These are phyloP conservation scores for Cryphonectria nitschkei DNA, from an alignment of 2,329 filamentous ascomycete genomes.

Conservation along the genomic window DNA sequence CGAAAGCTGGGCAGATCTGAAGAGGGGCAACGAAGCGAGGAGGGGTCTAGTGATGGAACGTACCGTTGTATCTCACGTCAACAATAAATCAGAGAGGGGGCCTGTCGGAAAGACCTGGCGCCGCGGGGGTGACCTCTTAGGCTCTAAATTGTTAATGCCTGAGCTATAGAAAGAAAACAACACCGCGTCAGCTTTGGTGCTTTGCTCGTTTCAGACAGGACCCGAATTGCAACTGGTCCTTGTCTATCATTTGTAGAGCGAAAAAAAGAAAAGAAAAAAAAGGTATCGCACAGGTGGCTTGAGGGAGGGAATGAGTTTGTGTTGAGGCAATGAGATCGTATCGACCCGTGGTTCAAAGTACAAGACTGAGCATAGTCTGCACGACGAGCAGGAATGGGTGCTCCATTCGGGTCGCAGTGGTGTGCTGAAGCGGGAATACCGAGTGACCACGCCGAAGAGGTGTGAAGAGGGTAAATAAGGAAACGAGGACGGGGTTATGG, in stretches of 20 bases:
- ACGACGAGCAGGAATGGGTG: constrained; percentile 1
- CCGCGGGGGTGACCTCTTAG: background rate
- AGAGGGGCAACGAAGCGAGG: constrained; percentile 16
- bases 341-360: background rate
- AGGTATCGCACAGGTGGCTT: constrained; percentile 19
- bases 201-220: background rate
- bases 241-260: background rate
- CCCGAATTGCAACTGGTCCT: background rate
- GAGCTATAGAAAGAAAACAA: constrained; percentile 11
- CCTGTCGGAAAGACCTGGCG: background rate
- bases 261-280: background rate
- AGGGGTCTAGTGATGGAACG: constrained; percentile 21
- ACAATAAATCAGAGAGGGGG: background rate
- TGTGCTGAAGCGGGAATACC: constrained; percentile 13
- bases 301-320: constrained; percentile 12
- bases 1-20: constrained; percentile 13
- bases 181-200: constrained; percentile 21
- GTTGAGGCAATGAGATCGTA: background rate
- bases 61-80: constrained; percentile 22
- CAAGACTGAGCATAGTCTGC: constrained; percentile 1
- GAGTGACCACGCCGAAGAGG: constrained; percentile 14
- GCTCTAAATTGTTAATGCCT: constrained; percentile 12
- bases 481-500: constrained; percentile 9
- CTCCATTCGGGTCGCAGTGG: constrained; percentile 7
- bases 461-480: constrained; percentile 14